These are phyloP conservation scores for Tetragonia tetragonoides DNA, from an alignment of 148 eudicot species.

Conservation along the genomic window DNA sequence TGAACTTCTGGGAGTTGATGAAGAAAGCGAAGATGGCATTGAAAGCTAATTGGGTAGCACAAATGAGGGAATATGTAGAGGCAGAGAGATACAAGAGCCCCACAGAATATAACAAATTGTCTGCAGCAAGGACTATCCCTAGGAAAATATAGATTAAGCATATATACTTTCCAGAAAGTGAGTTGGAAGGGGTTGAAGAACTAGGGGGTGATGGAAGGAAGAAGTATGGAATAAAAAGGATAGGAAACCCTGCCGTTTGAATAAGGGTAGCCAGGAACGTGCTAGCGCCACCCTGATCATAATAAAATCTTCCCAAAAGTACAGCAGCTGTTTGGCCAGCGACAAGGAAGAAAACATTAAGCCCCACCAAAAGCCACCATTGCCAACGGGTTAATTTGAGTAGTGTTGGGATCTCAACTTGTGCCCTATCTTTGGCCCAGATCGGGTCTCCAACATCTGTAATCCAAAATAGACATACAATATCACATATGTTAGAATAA, in stretches of 20 bases:
- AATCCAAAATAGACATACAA: not conserved
- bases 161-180: constrained; percentile 31
- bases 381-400: constrained; percentile 50
- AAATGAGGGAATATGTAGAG: constrained; percentile 88
- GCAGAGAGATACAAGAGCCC: constrained; percentile 80
- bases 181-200: constrained; percentile 33
- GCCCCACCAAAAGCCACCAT: constrained; percentile 76
- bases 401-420: constrained; percentile 27
- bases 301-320: constrained; percentile 77
- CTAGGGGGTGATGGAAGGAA: constrained; percentile 40
- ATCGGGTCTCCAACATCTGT: constrained; percentile 50
- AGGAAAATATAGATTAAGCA: constrained; percentile 46
- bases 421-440: constrained; percentile 28
- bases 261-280: constrained; percentile 79
- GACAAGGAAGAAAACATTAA: constrained; percentile 57
- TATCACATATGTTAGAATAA: not conserved
- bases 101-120: constrained; percentile 65
- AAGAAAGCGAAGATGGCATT: constrained; percentile 74
- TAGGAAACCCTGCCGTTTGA: constrained; percentile 81
- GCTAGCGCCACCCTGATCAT: constrained; percentile 82
- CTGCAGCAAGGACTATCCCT: constrained; percentile 65
- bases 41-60: constrained; percentile 77
- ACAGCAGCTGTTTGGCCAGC: constrained; percentile 82
- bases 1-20: constrained; percentile 75
- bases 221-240: constrained; percentile 61